phyloP scores from a whole-genome alignment of 2,329 filamentous ascomycete species.

The Fusarium circinatum region DNA sequence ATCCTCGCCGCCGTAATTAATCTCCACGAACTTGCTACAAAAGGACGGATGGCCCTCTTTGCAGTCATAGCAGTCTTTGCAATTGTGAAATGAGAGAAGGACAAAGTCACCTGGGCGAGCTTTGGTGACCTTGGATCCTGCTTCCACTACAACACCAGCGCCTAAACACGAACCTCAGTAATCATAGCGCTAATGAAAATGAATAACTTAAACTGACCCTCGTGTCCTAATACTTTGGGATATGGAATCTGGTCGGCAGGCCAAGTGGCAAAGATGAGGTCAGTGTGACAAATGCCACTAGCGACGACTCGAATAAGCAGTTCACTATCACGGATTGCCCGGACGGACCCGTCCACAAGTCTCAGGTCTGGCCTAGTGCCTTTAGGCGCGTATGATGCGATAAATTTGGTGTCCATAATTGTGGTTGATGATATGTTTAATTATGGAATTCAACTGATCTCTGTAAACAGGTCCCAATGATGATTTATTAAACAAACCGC shows the following conservation, averaged over 20 bases:
- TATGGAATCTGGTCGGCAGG: not conserved
- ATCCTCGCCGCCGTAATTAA: not conserved
- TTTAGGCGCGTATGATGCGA: not conserved
- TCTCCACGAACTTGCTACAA: not conserved
- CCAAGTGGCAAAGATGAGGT: not conserved
- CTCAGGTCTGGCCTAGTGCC: not conserved
- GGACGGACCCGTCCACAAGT: not conserved
- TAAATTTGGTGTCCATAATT: not conserved
- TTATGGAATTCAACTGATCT: not conserved
- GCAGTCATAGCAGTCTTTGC: not conserved
- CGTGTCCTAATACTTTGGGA: not conserved
- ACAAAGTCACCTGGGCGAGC: not conserved
- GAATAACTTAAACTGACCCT: not conserved
- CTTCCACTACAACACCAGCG: not conserved
- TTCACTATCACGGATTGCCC: not conserved
- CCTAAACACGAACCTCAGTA: not conserved
- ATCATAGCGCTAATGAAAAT: not conserved
- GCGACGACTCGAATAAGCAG: not conserved
- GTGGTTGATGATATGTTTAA: not conserved
- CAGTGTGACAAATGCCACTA: conserved; percentile 1
- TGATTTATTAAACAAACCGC: not conserved
- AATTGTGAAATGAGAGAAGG: not conserved
- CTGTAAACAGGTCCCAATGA: not conserved
- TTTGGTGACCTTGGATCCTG: not conserved
- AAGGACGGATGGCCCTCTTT: not conserved